Percentiles rank a stretch among this genome's conserved stretches.
Evolutionary conservation across 2,329 filamentous ascomycete genomes (phyloP).

Genomic region (Amauroascus niger): DNA sequence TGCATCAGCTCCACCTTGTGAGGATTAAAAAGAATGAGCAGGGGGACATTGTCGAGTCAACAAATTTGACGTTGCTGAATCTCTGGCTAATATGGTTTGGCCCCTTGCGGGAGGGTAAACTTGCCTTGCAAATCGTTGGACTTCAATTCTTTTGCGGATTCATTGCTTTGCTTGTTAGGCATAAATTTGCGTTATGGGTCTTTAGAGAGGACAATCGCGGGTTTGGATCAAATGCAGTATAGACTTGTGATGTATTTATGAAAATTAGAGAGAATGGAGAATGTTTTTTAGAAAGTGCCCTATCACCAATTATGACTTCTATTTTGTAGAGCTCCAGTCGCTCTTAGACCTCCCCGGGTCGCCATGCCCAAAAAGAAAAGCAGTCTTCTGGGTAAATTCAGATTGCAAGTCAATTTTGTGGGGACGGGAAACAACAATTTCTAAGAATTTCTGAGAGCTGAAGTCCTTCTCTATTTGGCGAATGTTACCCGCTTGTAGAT

Average conservation of each 20-base stretch:
- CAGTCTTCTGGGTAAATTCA: too few species aligned
- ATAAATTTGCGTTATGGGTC: slow-evolving; percentile 74
- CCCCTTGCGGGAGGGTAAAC: slow-evolving; percentile 73
- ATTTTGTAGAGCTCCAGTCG: too few species aligned
- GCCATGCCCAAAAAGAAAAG: too few species aligned
- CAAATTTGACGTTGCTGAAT: slow-evolving; percentile 88
- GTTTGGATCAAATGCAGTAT: slow-evolving; percentile 19
- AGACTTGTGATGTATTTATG: slow-evolving; percentile 5
- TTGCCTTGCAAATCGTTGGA: slow-evolving; percentile 68
- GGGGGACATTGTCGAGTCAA: slow-evolving; percentile 66
- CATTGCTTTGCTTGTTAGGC: slow-evolving; percentile 74
- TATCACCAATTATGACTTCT: too few species aligned
- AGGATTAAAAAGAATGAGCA: slow-evolving; percentile 57
- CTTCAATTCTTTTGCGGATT: slow-evolving; percentile 69
- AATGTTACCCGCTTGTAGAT: too few species aligned
- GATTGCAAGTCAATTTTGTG: too few species aligned
- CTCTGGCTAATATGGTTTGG: slow-evolving; percentile 95
- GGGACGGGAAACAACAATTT: too few species aligned
- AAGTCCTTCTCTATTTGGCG: too few species aligned
- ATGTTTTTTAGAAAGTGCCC: too few species aligned
- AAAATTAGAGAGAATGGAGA: too few species aligned
- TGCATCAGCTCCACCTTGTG: slow-evolving; percentile 60
- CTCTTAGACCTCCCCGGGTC: too few species aligned
- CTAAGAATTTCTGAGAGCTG: too few species aligned
- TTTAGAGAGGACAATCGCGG: slow-evolving; percentile 76